Evolutionary conservation across 2,329 filamentous ascomycete genomes (phyloP), one percentile per base, ranked within the genome.

Genomic region (Colletotrichum liriopes): DNA sequence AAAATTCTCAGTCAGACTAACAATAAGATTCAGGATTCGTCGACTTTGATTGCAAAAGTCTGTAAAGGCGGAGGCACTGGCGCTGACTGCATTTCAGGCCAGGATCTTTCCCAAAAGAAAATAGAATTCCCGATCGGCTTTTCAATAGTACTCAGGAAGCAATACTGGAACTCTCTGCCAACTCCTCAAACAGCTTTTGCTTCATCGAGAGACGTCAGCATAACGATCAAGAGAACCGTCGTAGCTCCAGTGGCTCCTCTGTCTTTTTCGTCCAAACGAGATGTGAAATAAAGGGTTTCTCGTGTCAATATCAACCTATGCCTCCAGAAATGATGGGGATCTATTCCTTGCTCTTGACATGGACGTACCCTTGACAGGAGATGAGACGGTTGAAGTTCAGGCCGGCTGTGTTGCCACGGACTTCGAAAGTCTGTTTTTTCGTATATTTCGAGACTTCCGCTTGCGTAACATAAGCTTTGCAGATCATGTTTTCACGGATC

Each of bases 211-310:
- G 43, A 43, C 41, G 18, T 35, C 45, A 35, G 12, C 1, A 6
- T 16, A 2, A 2, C 23, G 11, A 11, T 41, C 8, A 23, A 14
- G 12, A 5, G n/a, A 12, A 35, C n/a, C 20, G 2, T 6, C 4
- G 16, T 37, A 23, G 23, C 23, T 26, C 20, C 14, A 41, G n/a
- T 45, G 37, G 45, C 39, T 66, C 26, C 29, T 11, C n/a, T 37
- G 1, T 20, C 23, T 29, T 11, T 63, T 26, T 67, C 61, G 8
- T 71, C 32, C 39, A 14, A 41, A 51, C n/a, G 7, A 32, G 2
- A 56, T 5, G 12, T 67, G 49, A 58, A 45, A 45, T 61, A 8
- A n/a, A 51, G 56, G 49, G 41, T 71, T n/a, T 52, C 64, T 63
- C 58, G 47, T 6, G 16, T 39, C 49, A 20, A 47, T 3, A 5